Evolutionary conservation across 768 basidiomycete genomes (phyloP), one percentile per base, ranked within the genome.

Genomic region (Leccinum olivaceopallidum): DNA sequence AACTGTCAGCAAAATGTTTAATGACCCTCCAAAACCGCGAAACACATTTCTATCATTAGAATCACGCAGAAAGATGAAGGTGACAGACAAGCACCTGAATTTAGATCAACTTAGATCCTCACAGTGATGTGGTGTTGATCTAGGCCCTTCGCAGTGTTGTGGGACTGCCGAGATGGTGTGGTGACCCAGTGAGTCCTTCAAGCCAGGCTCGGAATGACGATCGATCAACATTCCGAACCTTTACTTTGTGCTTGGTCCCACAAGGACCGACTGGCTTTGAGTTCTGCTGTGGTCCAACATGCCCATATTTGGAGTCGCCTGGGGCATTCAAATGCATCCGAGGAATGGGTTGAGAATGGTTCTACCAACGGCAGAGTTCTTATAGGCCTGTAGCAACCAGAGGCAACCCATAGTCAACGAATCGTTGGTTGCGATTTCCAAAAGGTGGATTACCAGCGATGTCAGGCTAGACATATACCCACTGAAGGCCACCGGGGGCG

Each of bases 221-320:
- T 65, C 14, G 59, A 65, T n/a, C 9, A 65, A 65, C 13, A 60
- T 69, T 55, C 64, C 57, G 26, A 65, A 62, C 48, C 58, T 68
- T 1, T 68, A 28, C 47, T 61, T 65, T 20, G 58, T 57, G 34
- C 50, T 68, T 7, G 63, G 63, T 22, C 60, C 66, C 2, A 42
- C 66, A 65, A 4, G 63, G 58, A 24, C 66, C 67, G 3, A 63
- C 37, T 1, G 56, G 52, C 18, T 42, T 42, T 16, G 39, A n/a
- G 3, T 44, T 55, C 24, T 63, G 55, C 34, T 63, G 59, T 6
- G 64, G 51, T 2, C 61, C 65, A 4, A 59, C 62, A 18, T 63
- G 59, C 42, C 6, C 53, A n/a, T 49, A 69, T 6, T 66, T 0
- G 56, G 61, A 26, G 53, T 58, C 0, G 10, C 42, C 6, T 67